These are phyloP conservation scores for Paraphaeosphaeria minitans DNA, from an alignment of 2,329 filamentous ascomycete genomes.

Conservation along the genomic window DNA sequence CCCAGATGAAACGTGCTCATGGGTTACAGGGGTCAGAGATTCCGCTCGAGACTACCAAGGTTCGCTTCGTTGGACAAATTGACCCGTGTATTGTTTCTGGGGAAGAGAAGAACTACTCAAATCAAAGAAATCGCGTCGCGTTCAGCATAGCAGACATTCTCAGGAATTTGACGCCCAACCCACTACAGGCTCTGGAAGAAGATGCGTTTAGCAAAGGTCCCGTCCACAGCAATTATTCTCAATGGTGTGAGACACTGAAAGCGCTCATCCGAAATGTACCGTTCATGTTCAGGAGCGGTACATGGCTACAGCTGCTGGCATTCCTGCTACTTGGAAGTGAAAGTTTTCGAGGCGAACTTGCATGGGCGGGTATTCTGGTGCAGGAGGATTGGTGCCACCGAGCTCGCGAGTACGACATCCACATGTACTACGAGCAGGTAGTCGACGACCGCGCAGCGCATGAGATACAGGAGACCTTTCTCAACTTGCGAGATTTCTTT, in stretches of 20 bases:
- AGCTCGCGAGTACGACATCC: constrained; percentile 13
- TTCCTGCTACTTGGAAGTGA: constrained; percentile 11
- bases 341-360: not conserved
- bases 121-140: not conserved
- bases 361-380: constrained; percentile 9
- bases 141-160: constrained; percentile 5
- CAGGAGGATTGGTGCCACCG: constrained; percentile 12
- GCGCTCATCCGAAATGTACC: constrained; percentile 7
- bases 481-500: constrained; percentile 16
- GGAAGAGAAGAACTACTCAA: not conserved
- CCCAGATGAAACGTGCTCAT: not conserved
- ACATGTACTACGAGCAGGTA: constrained; percentile 17
- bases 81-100: constrained; percentile 5
- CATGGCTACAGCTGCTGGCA: constrained; percentile 15
- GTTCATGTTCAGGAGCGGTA: constrained; percentile 15
- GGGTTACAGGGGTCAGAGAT: not conserved
- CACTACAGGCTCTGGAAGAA: not conserved
- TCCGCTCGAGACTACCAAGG: not conserved
- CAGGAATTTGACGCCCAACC: constrained; percentile 1
- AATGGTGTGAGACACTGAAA: not conserved
- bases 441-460: constrained; percentile 13
- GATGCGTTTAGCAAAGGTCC: constrained; percentile 8
- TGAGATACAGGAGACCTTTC: constrained; percentile 17
- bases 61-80: constrained; percentile 10
- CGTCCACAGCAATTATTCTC: not conserved